phyloP scores from a whole-genome alignment of 345 rosid genomes.

The Bruguiera sexangula region DNA sequence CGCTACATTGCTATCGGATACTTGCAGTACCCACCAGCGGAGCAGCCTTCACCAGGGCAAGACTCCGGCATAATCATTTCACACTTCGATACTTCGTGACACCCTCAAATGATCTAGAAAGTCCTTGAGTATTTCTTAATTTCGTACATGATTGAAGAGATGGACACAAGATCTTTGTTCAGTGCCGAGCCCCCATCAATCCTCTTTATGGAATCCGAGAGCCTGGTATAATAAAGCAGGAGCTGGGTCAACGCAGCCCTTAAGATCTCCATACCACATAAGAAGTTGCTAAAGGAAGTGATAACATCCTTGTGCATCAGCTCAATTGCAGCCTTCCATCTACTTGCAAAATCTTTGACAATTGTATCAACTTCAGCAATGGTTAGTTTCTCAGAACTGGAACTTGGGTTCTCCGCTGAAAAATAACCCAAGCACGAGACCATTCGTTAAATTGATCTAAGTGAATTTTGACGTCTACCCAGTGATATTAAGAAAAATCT shows the following conservation, averaged over 20 bases:
- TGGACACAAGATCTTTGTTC: conserved; percentile 89
- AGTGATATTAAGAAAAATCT: conserved; percentile 20
- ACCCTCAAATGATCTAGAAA: conserved; percentile 37
- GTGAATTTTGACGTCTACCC: background rate
- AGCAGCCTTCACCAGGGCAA: too few species aligned
- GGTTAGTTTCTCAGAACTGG: conserved; percentile 60
- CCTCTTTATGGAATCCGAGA: conserved; percentile 80
- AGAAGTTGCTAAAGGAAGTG: conserved; percentile 94
- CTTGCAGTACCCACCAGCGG: too few species aligned
- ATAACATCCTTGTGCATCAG: conserved; percentile 98
- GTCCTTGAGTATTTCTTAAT: conserved; percentile 88
- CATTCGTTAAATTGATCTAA: background rate
- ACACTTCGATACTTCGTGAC: background rate
- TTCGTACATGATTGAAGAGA: conserved; percentile 94
- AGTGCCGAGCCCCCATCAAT: conserved; percentile 69
- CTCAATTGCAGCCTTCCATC: conserved; percentile 94
- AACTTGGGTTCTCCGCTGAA: conserved; percentile 77
- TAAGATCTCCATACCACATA: conserved; percentile 95
- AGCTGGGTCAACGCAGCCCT: conserved; percentile 95
- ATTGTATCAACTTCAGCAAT: conserved; percentile 78
- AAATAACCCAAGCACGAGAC: background rate
- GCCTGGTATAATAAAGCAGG: conserved; percentile 86
- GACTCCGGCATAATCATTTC: too few species aligned
- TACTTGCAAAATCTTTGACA: conserved; percentile 79
- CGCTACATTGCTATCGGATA: too few species aligned